Evolutionary conservation across 2,329 filamentous ascomycete species (phyloP), one percentile per base, ranked within the genome.

Genomic region (Colletotrichum noveboracense): DNA sequence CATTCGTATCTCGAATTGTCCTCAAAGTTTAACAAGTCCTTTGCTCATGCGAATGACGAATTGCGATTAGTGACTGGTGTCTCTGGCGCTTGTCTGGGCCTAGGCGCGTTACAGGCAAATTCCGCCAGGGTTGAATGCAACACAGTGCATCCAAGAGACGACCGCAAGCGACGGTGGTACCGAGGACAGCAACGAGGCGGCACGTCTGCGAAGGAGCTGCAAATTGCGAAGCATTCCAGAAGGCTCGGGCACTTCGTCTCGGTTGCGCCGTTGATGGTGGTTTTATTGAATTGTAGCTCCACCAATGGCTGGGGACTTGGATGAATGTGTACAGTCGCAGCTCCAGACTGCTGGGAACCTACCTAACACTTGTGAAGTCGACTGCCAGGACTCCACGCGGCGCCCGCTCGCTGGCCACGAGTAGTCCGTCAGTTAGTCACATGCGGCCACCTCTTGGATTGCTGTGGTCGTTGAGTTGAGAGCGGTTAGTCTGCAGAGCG

Each of bases 41-140:
- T 58, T 26, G 55, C 55, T n/a, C 26, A 21, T 21, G 43, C n/a
- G n/a, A 52, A 52, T 52, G 43, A 52, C 55, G 43, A 58, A 26
- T 58, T 16, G 55, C 32, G 60, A 18, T 32, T 48, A 55, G 32
- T 48, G 52, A 21, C 38, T 56, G 43, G 58, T 61, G n/a, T 62
- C 55, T 32, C 52, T 21, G 24, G 10, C 32, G 68, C 68, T 62
- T 30, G 21, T 66, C 36, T 61, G 24, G 66, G 36, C 61, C 61
- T 62, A 61, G 61, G 61, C 36, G 67, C 55, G 72, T 71, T 71
- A 75, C 72, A 75, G 52, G 67, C 52, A 71, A 66, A 71, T 61
- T 38, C 34, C 24, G 32, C 28, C 52, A 71, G 67, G 61, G n/a
- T 36, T n/a, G 70, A 58, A 71, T 72, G 56, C 56, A 72, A 68